Conservation (phyloP, 768 basidiomycete species). For the Boletus huronensis region DNA sequence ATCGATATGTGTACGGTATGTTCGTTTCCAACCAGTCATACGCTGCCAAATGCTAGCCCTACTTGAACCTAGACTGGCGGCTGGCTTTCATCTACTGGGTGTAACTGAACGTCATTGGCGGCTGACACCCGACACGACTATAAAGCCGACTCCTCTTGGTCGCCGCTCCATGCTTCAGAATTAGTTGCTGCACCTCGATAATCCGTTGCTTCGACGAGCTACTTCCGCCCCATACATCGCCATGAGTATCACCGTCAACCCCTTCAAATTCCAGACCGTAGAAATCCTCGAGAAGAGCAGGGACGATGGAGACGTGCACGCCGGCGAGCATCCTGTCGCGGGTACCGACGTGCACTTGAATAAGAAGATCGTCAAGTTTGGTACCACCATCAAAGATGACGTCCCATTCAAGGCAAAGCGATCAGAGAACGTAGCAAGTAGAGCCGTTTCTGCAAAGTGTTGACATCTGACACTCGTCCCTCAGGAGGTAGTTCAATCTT, state of each 20-base stretch:
- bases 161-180: neutral
- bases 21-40: neutral
- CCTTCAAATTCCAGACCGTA: neutral
- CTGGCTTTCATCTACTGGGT: neutral
- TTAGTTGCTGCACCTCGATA: neutral
- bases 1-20: neutral
- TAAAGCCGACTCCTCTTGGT: neutral
- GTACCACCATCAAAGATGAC: neutral
- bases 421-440: neutral
- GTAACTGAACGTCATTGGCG: neutral
- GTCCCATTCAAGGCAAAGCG: neutral
- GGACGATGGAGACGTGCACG: neutral
- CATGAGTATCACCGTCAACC: neutral
- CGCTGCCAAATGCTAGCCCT: no score
- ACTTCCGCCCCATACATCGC: neutral
- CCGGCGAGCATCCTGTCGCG: neutral
- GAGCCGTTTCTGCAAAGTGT: neutral
- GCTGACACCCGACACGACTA: conserved; percentile 6
- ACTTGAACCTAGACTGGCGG: neutral
- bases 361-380: neutral
- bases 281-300: neutral
- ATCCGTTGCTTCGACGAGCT: neutral
- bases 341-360: neutral
- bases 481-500: neutral
- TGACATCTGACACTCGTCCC: neutral